A percentile compares a stretch with the other conserved stretches of the same genome.
Evolutionary conservation across 2,329 filamentous ascomycete species (phyloP).

Genomic region (Tolypocladium pustulatum): DNA sequence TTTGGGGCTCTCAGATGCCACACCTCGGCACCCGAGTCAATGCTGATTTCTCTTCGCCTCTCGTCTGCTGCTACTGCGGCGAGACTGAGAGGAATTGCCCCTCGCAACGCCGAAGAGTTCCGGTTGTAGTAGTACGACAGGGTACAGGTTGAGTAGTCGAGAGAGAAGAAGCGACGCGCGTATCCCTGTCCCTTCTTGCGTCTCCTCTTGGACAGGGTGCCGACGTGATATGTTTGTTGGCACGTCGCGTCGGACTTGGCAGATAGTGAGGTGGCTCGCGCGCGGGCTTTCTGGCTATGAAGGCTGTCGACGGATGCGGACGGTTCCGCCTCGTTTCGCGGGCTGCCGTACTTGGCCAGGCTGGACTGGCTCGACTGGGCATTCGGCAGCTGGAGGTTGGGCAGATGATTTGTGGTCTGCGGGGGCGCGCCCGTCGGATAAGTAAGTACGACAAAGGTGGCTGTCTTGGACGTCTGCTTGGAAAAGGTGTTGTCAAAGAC

Average conservation of each 20-base stretch:
- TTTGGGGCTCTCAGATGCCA: constrained; percentile 88
- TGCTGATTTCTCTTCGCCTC: constrained; percentile 80
- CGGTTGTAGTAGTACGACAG: constrained; percentile 94
- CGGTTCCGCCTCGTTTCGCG: constrained; percentile 30
- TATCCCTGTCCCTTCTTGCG: constrained; percentile 91
- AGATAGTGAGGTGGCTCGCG: constrained; percentile 38
- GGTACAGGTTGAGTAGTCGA: constrained; percentile 90
- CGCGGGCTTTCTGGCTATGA: constrained; percentile 36
- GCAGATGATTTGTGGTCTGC: constrained; percentile 62
- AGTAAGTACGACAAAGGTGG: constrained; percentile 87
- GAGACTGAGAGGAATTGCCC: constrained; percentile 82
- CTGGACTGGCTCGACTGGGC: constrained; percentile 36
- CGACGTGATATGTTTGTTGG: constrained; percentile 60
- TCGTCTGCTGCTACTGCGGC: constrained; percentile 88
- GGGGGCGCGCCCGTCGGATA: constrained; percentile 78
- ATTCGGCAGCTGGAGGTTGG: constrained; percentile 37
- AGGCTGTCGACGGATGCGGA: constrained; percentile 52
- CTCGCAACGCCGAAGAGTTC: constrained; percentile 82
- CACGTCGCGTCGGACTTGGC: constrained; percentile 37
- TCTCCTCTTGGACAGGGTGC: constrained; percentile 77
- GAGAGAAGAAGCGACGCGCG: constrained; percentile 86
- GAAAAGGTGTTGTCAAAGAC: constrained; percentile 99
- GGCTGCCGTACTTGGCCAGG: constrained; percentile 37
- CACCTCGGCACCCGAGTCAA: constrained; percentile 92
- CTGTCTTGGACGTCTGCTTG: constrained; percentile 87